Evolutionary conservation across 164 flowering plant genomes (phyloP), one percentile per base, ranked within the genome.

Genomic region (Sedum album): DNA sequence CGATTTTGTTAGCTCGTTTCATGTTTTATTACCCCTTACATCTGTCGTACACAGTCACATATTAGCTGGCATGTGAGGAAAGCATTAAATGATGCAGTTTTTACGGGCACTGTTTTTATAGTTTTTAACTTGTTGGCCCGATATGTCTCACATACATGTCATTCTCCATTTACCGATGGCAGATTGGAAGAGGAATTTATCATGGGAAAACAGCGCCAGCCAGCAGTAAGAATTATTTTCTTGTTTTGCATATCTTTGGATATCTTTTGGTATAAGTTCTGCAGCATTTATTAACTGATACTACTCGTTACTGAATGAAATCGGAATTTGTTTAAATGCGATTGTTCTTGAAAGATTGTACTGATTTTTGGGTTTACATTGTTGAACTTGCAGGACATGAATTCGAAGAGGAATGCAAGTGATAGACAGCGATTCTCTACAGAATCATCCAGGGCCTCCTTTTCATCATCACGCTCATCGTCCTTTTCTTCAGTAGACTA

Each of bases 381-480:
- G 21, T 71, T 65, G 41, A 38, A 15, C 36, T 75, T 83, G 71
- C 91, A 91, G 97, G 96, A 82, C 64, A 82, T 69, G 38, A 73
- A 64, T 67, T 31, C 71, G 36, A 76, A 68, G 78, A 83, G 74
- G 72, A 73, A 67, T 62, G 42, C 42, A 18, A 75, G 53, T 15
- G 91, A 88, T 70, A 89, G 79, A 68, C 91, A 84, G 60, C 82
- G 86, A 77, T 18, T 74, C 57, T 86, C 91, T 1, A 76, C 77
- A 1, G 96, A 88, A 75, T 83, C 91, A 71, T 84, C 97, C 35
- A 82, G 92, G 73, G 77, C 85, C 49, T 94, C 97, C 20, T 84
- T 82, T 71, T 91, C 98, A 57, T 89, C 98, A 28, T 82, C 83
- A 20, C 80, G 98, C 64, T 86, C 98, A 64, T 89, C 98, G 33